These are phyloP conservation scores for Tetrastigma voinierianum DNA, from an alignment of 164 flowering plant genomes.

Conservation along the genomic window DNA sequence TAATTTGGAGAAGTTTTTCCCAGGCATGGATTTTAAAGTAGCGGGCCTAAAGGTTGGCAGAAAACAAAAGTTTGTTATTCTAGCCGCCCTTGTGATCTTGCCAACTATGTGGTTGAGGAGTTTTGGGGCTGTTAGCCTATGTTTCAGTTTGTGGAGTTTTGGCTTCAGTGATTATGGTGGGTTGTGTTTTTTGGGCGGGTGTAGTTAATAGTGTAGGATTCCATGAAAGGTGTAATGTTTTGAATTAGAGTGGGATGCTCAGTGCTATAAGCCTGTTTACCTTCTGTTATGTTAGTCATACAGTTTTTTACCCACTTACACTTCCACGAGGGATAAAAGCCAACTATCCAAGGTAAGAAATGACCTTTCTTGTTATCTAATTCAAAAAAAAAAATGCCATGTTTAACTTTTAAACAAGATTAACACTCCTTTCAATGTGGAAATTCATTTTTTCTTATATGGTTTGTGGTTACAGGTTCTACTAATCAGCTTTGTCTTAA, in stretches of 20 bases:
- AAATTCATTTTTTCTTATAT: no score
- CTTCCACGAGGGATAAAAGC: conserved; percentile 47
- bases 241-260: conserved; percentile 39
- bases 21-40: conserved; percentile 20
- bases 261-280: conserved; percentile 44
- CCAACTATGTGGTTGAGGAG: conserved; percentile 50
- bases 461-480: conserved; percentile 33
- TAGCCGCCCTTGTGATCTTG: conserved; percentile 38
- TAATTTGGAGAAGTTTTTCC: conserved; percentile 48
- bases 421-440: no score
- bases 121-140: conserved; percentile 41
- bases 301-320: conserved; percentile 45
- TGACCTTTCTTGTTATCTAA: background rate
- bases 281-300: conserved; percentile 54
- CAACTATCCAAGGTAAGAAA: conserved; percentile 50
- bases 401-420: no score
- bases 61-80: conserved; percentile 34
- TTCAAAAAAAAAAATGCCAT: no score
- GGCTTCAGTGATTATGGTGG: conserved; percentile 32
- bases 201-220: conserved; percentile 52
- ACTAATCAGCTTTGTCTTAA: conserved; percentile 33
- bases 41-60: conserved; percentile 30
- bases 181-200: conserved; percentile 44
- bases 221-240: conserved; percentile 28
- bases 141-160: conserved; percentile 57